Conservation (phyloP, 2,329 filamentous ascomycete species). For the Aureobasidium namibiae region DNA sequence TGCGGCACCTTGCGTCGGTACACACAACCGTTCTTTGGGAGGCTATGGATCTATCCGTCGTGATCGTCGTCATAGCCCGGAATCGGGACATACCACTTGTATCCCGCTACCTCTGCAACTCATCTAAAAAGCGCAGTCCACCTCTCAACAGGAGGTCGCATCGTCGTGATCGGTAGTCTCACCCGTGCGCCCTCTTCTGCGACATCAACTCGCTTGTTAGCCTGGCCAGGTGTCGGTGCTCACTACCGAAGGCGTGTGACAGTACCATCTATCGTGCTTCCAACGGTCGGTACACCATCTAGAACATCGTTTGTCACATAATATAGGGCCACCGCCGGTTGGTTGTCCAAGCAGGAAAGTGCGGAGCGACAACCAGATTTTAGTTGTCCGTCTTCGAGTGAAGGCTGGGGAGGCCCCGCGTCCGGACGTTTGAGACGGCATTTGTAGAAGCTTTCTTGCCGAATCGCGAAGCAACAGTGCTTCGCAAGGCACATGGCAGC, state of each 20-base stretch:
- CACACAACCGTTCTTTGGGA: slow-evolving; percentile 5
- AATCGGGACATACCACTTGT: not conserved
- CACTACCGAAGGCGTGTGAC: not conserved
- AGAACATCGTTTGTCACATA: not conserved
- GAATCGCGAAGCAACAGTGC: not conserved
- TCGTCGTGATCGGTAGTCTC: not conserved
- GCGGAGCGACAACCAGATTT: slow-evolving; percentile 7
- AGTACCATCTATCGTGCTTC: not conserved
- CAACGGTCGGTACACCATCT: slow-evolving; percentile 2
- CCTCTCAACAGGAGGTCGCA: not conserved
- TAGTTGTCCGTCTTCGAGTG: not conserved
- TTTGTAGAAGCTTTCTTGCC: slow-evolving; percentile 8
- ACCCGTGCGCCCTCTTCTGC: not conserved
- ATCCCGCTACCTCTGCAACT: slow-evolving; percentile 4
- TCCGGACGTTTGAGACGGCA: slow-evolving; percentile 1
- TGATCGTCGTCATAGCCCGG: slow-evolving; percentile 9
- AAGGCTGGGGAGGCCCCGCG: slow-evolving; percentile 6
- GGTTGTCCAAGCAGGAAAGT: not conserved
- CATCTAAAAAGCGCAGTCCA: slow-evolving; percentile 9
- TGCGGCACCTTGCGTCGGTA: slow-evolving; percentile 12
- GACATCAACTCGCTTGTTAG: not conserved
- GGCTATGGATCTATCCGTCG: slow-evolving; percentile 12
- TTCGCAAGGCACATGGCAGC: not conserved
- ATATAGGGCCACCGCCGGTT: not conserved
- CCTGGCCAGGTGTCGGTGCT: not conserved